phyloP scores from a whole-genome alignment of 106 monocot species.

The Triglochin maritima region DNA sequence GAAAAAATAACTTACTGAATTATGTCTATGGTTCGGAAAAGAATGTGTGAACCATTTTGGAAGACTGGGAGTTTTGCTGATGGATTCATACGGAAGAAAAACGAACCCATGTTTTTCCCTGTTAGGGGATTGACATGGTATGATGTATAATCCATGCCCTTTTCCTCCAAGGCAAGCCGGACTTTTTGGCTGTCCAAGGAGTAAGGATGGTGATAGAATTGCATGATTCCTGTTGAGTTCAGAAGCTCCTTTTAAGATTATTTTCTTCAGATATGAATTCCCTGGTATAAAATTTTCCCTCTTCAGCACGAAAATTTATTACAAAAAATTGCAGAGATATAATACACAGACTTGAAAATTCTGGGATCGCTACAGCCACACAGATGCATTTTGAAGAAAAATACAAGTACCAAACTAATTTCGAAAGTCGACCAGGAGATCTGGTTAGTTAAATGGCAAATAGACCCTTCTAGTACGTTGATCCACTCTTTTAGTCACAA shows the following conservation, averaged over 20 bases:
- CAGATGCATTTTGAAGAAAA: no score
- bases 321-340: no score
- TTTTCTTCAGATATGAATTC: no score
- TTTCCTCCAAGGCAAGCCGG: conserved; percentile 86
- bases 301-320: no score
- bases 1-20: conserved; percentile 36
- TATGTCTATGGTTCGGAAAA: conserved; percentile 55
- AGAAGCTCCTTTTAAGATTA: neutral
- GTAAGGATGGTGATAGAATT: conserved; percentile 94
- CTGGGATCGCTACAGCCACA: no score
- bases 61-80: conserved; percentile 88
- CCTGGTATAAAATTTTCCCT: no score
- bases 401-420: no score
- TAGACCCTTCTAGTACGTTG: no score
- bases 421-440: no score
- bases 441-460: no score
- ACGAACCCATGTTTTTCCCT: conserved; percentile 77
- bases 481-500: no score
- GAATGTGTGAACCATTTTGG: conserved; percentile 86
- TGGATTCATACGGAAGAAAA: conserved; percentile 91
- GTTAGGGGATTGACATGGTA: conserved; percentile 89
- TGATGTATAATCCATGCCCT: conserved; percentile 90
- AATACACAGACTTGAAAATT: no score
- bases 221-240: conserved; percentile 33
- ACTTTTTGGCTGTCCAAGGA: conserved; percentile 95